phyloP scores from a whole-genome alignment of 225 moss, liverwort and hornwort species.

The Bryoerythrophyllum caledonicum region DNA sequence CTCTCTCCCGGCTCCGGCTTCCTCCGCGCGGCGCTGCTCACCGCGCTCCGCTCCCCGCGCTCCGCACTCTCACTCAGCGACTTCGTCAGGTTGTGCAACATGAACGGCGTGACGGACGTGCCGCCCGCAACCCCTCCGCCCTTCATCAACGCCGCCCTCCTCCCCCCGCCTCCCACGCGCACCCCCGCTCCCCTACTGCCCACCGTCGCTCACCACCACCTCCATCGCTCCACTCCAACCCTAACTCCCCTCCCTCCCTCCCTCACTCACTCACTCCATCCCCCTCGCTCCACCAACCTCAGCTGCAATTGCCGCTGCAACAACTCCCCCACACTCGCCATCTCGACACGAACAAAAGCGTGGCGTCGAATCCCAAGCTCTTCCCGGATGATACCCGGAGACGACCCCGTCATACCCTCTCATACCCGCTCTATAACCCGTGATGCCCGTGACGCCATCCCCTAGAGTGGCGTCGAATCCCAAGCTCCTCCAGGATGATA shows the following conservation, averaged over 20 bases:
- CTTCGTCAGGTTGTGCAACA: conserved; percentile 66
- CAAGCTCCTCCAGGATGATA: too few species aligned
- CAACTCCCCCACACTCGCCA: background rate
- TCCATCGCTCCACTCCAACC: background rate
- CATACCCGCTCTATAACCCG: too few species aligned
- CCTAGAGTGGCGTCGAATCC: too few species aligned
- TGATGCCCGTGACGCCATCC: too few species aligned
- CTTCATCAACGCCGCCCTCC: conserved; percentile 32
- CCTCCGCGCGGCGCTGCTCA: background rate
- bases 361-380: background rate
- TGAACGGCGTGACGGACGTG: conserved; percentile 54
- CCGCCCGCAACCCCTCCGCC: conserved; percentile 39
- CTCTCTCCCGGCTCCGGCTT: conserved; percentile 6
- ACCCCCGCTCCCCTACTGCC: background rate
- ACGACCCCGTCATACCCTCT: too few species aligned
- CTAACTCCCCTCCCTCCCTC: background rate
- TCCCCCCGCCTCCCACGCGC: background rate
- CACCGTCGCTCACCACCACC: conserved; percentile 5
- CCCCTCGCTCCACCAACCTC: background rate
- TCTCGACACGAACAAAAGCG: background rate
- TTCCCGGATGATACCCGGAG: too few species aligned
- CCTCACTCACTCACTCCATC: background rate
- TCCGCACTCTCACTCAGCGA: conserved; percentile 39
- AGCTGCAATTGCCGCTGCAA: background rate
- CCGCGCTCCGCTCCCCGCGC: conserved; percentile 5